Percentiles rank a stretch among this genome's conserved stretches.
Conservation (phyloP, 2,329 filamentous ascomycete species). For the Emmonsia crescens region DNA sequence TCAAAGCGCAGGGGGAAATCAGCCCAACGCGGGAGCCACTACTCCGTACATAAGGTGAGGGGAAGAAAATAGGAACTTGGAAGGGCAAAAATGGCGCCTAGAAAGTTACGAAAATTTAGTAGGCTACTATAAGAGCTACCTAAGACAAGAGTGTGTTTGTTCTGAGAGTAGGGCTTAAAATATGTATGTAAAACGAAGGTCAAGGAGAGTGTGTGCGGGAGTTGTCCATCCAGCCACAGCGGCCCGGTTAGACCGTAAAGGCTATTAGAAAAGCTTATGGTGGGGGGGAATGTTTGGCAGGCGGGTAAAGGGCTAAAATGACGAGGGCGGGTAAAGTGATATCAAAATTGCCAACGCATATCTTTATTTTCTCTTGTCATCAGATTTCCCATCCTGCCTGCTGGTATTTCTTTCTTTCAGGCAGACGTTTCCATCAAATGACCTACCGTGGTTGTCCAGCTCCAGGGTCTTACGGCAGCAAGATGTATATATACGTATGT, state of each 20-base stretch:
- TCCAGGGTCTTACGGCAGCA: neutral
- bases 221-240: neutral
- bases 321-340: neutral
- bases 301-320: neutral
- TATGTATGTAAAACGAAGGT: neutral
- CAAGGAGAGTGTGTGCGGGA: neutral
- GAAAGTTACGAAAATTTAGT: neutral
- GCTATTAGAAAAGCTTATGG: neutral
- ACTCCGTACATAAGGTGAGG: too few species aligned
- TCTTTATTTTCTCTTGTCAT: neutral
- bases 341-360: neutral
- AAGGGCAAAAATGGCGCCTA: neutral
- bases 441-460: constrained; percentile 5
- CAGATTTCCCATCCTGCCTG: neutral
- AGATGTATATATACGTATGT: neutral
- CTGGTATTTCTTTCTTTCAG: neutral
- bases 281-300: neutral
- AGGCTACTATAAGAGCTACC: neutral
- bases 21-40: neutral
- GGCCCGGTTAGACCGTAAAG: neutral
- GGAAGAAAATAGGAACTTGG: neutral
- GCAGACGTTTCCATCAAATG: neutral
- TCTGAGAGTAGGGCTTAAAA: neutral
- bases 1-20: constrained; percentile 6
- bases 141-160: neutral